Evolutionary conservation across 2,329 filamentous ascomycete species (phyloP).

Genomic region (Apiospora kogelbergensis): DNA sequence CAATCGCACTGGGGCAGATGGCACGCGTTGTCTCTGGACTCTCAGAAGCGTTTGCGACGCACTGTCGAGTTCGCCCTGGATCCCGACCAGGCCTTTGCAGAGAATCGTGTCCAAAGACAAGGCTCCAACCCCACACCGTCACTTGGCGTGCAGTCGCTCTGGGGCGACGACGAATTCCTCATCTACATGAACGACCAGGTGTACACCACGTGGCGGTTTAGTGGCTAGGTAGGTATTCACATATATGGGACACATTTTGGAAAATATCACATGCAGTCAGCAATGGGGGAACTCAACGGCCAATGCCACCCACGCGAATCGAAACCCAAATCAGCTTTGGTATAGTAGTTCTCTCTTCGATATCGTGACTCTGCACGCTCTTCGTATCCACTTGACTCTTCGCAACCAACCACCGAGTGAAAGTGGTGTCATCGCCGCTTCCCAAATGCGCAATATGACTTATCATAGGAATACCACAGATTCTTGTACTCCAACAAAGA

Average conservation of each 20-base stretch:
- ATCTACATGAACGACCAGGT: conserved; percentile 25
- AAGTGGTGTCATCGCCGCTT: not conserved
- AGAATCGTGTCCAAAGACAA: conserved; percentile 10
- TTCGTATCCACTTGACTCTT: not conserved
- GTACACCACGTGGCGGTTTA: conserved; percentile 28
- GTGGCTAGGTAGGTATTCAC: not conserved
- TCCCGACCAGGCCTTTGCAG: conserved; percentile 12
- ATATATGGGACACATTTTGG: not conserved
- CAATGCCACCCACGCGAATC: not conserved
- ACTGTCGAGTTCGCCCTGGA: conserved; percentile 20
- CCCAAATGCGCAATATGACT: conserved; percentile 9
- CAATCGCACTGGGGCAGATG: not conserved
- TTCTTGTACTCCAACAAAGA: conserved; percentile 12
- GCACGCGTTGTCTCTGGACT: not conserved
- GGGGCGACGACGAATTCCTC: conserved; percentile 27
- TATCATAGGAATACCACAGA: conserved; percentile 3
- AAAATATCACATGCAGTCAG: not conserved
- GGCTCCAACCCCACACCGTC: conserved; percentile 16
- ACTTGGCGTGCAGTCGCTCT: conserved; percentile 13
- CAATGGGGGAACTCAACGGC: not conserved
- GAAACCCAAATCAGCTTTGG: not conserved
- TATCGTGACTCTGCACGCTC: not conserved
- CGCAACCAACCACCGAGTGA: not conserved
- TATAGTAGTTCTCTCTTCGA: not conserved
- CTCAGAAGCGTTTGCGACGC: not conserved